phyloP scores from a whole-genome alignment of 1,284 basidiomycete species.

The Ustilago tritici region DNA sequence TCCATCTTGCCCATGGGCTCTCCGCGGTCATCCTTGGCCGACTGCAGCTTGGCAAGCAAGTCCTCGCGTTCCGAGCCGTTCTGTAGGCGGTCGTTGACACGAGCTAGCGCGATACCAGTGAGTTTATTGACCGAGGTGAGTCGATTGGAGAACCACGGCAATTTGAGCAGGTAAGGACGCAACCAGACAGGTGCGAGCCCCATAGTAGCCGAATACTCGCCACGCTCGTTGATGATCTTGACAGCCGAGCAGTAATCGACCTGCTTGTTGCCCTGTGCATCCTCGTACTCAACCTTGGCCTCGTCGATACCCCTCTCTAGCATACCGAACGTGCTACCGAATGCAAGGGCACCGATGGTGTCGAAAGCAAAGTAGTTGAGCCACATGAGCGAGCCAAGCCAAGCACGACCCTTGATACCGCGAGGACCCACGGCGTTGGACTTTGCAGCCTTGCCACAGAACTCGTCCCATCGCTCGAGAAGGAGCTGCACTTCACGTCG shows the following conservation, averaged over 20 bases:
- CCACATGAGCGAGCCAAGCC: constrained; percentile 73
- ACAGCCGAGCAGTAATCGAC: constrained; percentile 80
- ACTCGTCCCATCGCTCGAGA: constrained; percentile 62
- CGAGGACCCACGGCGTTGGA: constrained; percentile 48
- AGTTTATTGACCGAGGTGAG: constrained; percentile 79
- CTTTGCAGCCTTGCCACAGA: constrained; percentile 53
- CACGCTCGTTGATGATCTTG: constrained; percentile 87
- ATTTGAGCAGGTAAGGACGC: constrained; percentile 52
- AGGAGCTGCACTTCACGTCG: constrained; percentile 60
- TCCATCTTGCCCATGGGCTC: constrained; percentile 82
- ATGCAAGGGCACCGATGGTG: constrained; percentile 68
- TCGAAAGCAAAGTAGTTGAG: constrained; percentile 83
- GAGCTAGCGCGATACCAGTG: constrained; percentile 76
- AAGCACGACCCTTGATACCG: constrained; percentile 59
- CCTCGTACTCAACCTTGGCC: constrained; percentile 73
- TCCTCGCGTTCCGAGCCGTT: constrained; percentile 76
- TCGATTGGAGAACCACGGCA: constrained; percentile 80
- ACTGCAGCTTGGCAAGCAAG: constrained; percentile 82
- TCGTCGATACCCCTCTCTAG: constrained; percentile 80
- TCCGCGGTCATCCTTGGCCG: constrained; percentile 81
- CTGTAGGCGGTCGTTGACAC: constrained; percentile 80
- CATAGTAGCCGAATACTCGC: constrained; percentile 86
- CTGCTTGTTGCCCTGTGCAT: constrained; percentile 71
- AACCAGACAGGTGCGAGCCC: constrained; percentile 79
- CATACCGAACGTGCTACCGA: constrained; percentile 81